phyloP scores from a whole-genome alignment of 2,329 filamentous ascomycete genomes.

The Cladosporium sp. region DNA sequence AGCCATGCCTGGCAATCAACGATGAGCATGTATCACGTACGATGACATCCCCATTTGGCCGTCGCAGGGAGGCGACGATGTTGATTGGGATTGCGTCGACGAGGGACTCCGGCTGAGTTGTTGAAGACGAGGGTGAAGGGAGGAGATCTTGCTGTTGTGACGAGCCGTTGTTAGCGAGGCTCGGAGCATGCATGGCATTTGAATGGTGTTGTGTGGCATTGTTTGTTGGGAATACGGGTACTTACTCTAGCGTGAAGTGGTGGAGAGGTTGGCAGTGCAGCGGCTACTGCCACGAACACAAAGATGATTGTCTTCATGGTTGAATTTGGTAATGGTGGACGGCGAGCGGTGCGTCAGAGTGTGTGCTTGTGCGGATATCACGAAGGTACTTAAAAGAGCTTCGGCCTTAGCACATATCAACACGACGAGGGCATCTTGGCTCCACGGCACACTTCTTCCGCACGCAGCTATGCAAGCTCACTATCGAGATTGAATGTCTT shows the following conservation, averaged over 20 bases:
- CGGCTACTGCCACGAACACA: background rate
- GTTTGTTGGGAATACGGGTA: background rate
- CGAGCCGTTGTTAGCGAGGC: background rate
- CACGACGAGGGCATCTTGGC: background rate
- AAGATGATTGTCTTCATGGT: background rate
- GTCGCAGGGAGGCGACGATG: background rate
- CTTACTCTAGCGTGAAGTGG: background rate
- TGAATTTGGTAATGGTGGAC: background rate
- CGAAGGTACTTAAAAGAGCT: background rate
- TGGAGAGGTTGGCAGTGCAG: background rate
- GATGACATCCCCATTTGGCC: constrained; percentile 13
- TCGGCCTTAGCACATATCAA: background rate
- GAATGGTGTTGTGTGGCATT: background rate
- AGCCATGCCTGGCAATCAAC: background rate
- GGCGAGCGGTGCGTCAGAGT: background rate
- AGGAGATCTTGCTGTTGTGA: background rate
- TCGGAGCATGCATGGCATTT: background rate
- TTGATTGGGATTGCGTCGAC: constrained; percentile 1
- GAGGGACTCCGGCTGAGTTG: background rate
- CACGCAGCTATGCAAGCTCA: no score
- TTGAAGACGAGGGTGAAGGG: background rate
- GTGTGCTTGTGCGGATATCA: no score
- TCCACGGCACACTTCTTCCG: background rate
- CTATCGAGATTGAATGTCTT: background rate
- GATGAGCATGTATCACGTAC: background rate